phyloP scores from a whole-genome alignment of 192 early-diverging fungal species.

The Linnemannia hyalina region DNA sequence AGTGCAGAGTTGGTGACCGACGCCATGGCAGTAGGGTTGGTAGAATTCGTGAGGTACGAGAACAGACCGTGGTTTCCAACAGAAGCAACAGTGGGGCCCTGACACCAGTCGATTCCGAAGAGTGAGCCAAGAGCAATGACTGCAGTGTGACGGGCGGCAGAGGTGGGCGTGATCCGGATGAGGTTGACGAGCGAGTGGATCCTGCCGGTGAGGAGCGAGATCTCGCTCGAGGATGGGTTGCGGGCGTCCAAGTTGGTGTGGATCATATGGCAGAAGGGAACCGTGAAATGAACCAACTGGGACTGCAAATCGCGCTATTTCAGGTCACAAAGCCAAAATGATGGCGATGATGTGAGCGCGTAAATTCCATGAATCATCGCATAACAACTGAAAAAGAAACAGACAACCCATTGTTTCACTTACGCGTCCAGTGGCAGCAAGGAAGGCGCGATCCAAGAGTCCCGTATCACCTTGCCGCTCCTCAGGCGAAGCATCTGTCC shows the following conservation, averaged over 20 bases:
- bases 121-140: slow-evolving; percentile 41
- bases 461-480: slow-evolving; percentile 41
- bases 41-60: slow-evolving; percentile 32
- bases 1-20: slow-evolving; percentile 40
- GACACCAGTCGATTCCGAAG: slow-evolving; percentile 47
- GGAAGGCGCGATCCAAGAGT: slow-evolving; percentile 23
- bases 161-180: slow-evolving; percentile 46
- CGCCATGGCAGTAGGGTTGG: slow-evolving; percentile 21
- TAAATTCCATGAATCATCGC: not conserved
- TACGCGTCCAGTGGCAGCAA: slow-evolving; percentile 36
- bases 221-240: slow-evolving; percentile 44
- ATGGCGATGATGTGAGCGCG: not conserved
- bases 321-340: not conserved
- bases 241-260: slow-evolving; percentile 49
- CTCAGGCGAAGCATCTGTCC: slow-evolving; percentile 21
- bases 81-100: slow-evolving; percentile 28
- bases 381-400: not conserved
- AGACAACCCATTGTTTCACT: not conserved
- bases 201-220: slow-evolving; percentile 44
- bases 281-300: slow-evolving; percentile 47
- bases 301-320: slow-evolving; percentile 44
- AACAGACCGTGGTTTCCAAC: slow-evolving; percentile 41
- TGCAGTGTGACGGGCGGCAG: slow-evolving; percentile 49
- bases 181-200: slow-evolving; percentile 53
- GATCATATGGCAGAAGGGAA: slow-evolving; percentile 51